Percentiles rank a stretch among this genome's conserved stretches.
These are phyloP conservation scores for Chenopodium formosanum DNA, from an alignment of 148 eudicot genomes.

Conservation along the genomic window DNA sequence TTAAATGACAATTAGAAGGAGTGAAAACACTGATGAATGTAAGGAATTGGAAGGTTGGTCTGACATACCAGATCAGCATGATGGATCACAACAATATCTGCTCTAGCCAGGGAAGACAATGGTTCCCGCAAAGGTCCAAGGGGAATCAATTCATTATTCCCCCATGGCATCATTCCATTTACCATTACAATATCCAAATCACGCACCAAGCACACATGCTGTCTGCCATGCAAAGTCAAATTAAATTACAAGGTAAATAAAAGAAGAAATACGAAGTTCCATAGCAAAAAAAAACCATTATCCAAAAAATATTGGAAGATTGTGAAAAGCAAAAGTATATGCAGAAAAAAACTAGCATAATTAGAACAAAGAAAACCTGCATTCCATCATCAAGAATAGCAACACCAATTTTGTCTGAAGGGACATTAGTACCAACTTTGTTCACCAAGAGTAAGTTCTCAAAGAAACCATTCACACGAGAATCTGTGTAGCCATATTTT, in stretches of 20 bases:
- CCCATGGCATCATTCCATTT: slow-evolving; percentile 88
- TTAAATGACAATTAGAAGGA: not conserved
- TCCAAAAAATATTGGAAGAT: not conserved
- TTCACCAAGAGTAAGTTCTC: slow-evolving; percentile 30
- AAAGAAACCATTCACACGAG: slow-evolving; percentile 17
- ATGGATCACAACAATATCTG: slow-evolving; percentile 76
- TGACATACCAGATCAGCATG: slow-evolving; percentile 83
- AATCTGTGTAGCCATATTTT: slow-evolving; percentile 48
- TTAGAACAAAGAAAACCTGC: slow-evolving; percentile 56
- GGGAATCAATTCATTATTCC: slow-evolving; percentile 64
- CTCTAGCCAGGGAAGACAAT: slow-evolving; percentile 69
- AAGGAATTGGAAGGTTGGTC: not conserved
- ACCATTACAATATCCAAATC: slow-evolving; percentile 92
- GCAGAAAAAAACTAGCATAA: not conserved
- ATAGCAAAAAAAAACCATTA: no score
- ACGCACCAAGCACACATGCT: slow-evolving; percentile 81
- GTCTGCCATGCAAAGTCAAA: slow-evolving; percentile 36
- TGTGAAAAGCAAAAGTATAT: not conserved
- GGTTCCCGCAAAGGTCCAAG: slow-evolving; percentile 93
- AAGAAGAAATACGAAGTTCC: not conserved
- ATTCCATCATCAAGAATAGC: slow-evolving; percentile 91
- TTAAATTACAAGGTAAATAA: slow-evolving; percentile 13
- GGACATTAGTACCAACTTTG: slow-evolving; percentile 27
- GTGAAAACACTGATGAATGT: not conserved
- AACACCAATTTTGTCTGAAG: slow-evolving; percentile 45